phyloP scores from a whole-genome alignment of 2,329 filamentous ascomycete species.

The Trichoderma sp. region DNA sequence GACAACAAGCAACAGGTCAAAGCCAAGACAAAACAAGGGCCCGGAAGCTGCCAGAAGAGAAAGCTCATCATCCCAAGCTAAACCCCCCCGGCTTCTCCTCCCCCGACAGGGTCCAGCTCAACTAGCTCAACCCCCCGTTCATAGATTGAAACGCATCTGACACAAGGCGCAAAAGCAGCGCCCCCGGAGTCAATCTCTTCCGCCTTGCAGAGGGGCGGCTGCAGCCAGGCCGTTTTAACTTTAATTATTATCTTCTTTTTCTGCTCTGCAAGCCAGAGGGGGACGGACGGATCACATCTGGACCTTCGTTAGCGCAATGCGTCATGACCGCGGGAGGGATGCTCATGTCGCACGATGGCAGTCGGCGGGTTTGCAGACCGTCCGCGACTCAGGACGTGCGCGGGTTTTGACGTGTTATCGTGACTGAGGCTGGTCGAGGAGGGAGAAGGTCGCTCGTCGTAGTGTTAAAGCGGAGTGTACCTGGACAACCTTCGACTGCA shows the following conservation, averaged over 20 bases:
- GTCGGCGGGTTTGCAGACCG: background rate
- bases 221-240: slow-evolving; percentile 18
- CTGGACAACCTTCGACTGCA: no score
- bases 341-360: slow-evolving; percentile 20
- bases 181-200: slow-evolving; percentile 24
- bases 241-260: slow-evolving; percentile 20
- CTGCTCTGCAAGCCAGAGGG: background rate
- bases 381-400: background rate
- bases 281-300: slow-evolving; percentile 5
- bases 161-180: slow-evolving; percentile 25
- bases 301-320: slow-evolving; percentile 12
- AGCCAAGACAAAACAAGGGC: background rate
- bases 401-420: background rate
- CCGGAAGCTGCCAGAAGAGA: slow-evolving; percentile 12
- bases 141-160: slow-evolving; percentile 31
- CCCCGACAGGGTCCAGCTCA: slow-evolving; percentile 7
- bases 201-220: slow-evolving; percentile 10
- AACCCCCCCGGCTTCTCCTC: background rate
- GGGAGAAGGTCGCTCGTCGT: no score
- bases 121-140: slow-evolving; percentile 20
- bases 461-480: no score
- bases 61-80: background rate
- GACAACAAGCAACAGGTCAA: background rate
- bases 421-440: background rate
- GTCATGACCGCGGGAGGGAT: slow-evolving; percentile 2